Base-by-base conservation (phyloP, 352 stramenopile genomes). In the Phytopythium boreale region DNA sequence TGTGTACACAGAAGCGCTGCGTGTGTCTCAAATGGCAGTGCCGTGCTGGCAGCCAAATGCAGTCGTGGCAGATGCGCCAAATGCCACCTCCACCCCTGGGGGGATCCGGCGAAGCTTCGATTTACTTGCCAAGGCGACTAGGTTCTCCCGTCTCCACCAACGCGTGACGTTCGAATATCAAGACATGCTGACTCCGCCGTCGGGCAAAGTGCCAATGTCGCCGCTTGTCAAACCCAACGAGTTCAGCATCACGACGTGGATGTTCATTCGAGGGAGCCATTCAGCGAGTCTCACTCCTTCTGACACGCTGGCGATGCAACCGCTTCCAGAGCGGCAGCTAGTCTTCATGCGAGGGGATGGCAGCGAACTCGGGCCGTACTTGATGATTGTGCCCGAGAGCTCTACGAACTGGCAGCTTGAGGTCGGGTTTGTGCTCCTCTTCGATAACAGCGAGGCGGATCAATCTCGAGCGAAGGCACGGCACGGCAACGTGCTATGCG, bases 201-300 rank as follows among this genome's bases (percentile, higher is more conserved):
- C 29, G 19, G 65, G 14, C 0, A 47, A 36, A 26, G 61, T 61
- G 2, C 24, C 74, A 0, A 89, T 93, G 82, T 84, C 79, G 9
- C 77, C 80, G 8, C 64, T 89, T 2, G 20, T 71, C 6, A 92
- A 95, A 29, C 52, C 83, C 2, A 88, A 79, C 36, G 90, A 97
- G 47, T 97, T 96, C 59, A 97, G 85, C 51, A 81, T 97, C 24
- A 94, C 82, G 9, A 90, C 79, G 11, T 98, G 92, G 92, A 44
- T 97, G 2, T 93, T 79, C 53, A 62, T 95, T 7, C 24, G 24
- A 41, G 43, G 39, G 2, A 77, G n/a, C 63, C 43, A 4, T 43
- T 47, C 51, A 24, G 0, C 44, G 2, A 34, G 19, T 1, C 20
- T 9, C 26, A 15, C 14, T 46, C 39, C 24, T n/a, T n/a, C 19